Percentiles rank a stretch among this genome's conserved stretches.
phyloP scores from a whole-genome alignment of 2,329 filamentous ascomycete genomes.

The Ascochyta rabiei region DNA sequence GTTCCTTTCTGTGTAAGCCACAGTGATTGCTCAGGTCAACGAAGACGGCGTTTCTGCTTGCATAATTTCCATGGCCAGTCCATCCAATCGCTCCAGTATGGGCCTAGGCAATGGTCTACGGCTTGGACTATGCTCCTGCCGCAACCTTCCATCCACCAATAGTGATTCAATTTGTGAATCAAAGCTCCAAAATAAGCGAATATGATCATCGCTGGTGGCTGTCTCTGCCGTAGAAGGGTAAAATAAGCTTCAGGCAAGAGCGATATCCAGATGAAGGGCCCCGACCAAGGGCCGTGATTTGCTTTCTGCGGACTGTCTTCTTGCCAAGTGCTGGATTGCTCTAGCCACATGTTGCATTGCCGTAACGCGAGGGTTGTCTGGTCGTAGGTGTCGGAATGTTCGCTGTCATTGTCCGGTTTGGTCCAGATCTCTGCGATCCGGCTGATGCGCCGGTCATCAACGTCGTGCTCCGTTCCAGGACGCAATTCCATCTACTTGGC shows the following conservation, averaged over 20 bases:
- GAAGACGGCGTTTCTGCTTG: background rate
- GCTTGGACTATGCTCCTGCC: conserved; percentile 25
- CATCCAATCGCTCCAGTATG: conserved; percentile 23
- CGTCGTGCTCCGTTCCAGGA: conserved; percentile 3
- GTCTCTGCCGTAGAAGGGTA: conserved; percentile 22
- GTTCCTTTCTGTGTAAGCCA: too few relatives aligned
- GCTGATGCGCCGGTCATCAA: conserved; percentile 16
- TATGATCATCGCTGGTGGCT: conserved; percentile 24
- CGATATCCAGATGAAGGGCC: conserved; percentile 28
- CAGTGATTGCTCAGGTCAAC: background rate
- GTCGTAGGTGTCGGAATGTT: conserved; percentile 17
- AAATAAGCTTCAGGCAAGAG: conserved; percentile 19
- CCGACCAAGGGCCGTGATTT: conserved; percentile 21
- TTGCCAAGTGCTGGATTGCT: conserved; percentile 9
- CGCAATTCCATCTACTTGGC: conserved; percentile 21
- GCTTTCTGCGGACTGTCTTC: conserved; percentile 6
- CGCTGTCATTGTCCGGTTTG: background rate
- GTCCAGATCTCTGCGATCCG: conserved; percentile 18
- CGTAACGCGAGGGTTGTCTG: conserved; percentile 17
- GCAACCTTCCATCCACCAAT: conserved; percentile 33
- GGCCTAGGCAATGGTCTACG: conserved; percentile 21
- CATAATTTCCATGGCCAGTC: conserved; percentile 19
- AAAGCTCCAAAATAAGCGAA: conserved; percentile 28
- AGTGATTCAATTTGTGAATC: conserved; percentile 13
- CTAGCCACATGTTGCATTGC: conserved; percentile 19